A percentile compares a stretch with the other conserved stretches of the same genome.
Evolutionary conservation across 2,329 filamentous ascomycete genomes (phyloP).

Genomic region (Chrysosphaeria jannelii): DNA sequence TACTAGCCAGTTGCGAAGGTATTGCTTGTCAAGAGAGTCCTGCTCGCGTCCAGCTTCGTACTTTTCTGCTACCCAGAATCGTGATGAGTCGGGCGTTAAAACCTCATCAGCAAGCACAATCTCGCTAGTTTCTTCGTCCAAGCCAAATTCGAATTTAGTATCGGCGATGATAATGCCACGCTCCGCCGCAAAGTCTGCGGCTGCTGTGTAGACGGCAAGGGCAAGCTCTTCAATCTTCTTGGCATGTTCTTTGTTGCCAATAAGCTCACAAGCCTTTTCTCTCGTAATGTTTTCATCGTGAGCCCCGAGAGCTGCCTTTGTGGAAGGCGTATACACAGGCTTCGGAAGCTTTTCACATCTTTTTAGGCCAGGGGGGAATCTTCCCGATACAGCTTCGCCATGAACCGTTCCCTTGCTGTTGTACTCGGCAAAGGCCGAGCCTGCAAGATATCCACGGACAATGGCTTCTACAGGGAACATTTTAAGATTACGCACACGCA

Average conservation of each 20-base stretch:
- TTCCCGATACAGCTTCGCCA: conserved; percentile 25
- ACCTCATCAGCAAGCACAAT: conserved; percentile 63
- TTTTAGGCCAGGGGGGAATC: conserved; percentile 26
- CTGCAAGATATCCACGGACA: conserved; percentile 73
- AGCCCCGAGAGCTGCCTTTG: conserved; percentile 51
- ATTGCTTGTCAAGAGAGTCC: conserved; percentile 73
- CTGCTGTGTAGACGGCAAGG: conserved; percentile 29
- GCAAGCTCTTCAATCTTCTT: conserved; percentile 32
- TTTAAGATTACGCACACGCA: conserved; percentile 45
- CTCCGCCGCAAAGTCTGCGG: conserved; percentile 28
- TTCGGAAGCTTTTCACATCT: conserved; percentile 39
- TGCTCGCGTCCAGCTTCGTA: conserved; percentile 48
- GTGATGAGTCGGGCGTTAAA: conserved; percentile 52
- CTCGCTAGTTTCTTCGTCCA: conserved; percentile 31
- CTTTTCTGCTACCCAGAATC: conserved; percentile 55
- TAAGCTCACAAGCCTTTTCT: conserved; percentile 28
- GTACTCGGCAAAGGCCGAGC: conserved; percentile 58
- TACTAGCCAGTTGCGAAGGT: conserved; percentile 55
- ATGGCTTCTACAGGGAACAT: conserved; percentile 60
- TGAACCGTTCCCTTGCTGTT: conserved; percentile 46
- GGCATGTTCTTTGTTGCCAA: conserved; percentile 32
- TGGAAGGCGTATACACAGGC: conserved; percentile 48
- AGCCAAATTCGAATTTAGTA: conserved; percentile 31
- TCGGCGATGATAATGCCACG: conserved; percentile 46
- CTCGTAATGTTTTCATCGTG: conserved; percentile 69